These are phyloP conservation scores for Ogataea methanolica DNA, from an alignment of 805 yeast species.

Conservation along the genomic window DNA sequence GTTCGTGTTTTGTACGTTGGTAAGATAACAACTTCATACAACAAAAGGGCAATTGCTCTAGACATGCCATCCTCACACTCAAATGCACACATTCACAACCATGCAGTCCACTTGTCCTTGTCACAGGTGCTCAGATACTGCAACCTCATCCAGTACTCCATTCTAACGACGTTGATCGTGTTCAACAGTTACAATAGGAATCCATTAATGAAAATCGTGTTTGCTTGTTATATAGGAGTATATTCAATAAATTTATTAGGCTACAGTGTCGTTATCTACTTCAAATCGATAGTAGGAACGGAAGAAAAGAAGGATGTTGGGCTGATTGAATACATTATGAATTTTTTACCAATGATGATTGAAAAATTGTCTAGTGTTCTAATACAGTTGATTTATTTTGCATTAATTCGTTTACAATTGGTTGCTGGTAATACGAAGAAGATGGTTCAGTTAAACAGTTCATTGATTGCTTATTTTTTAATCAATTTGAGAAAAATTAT, in stretches of 20 bases:
- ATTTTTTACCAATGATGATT: slow-evolving; percentile 22
- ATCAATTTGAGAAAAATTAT: slow-evolving; percentile 25
- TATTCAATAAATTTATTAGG: slow-evolving; percentile 11
- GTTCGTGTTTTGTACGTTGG: too few species aligned
- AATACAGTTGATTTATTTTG: slow-evolving; percentile 5
- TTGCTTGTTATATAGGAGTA: slow-evolving; percentile 27
- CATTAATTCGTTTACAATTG: slow-evolving; percentile 1
- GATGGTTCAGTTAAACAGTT: slow-evolving; percentile 3
- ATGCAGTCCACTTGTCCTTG: slow-evolving; percentile 3
- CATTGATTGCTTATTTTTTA: slow-evolving; percentile 21
- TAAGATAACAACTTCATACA: too few species aligned
- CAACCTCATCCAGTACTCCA: slow-evolving; percentile 6
- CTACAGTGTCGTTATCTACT: slow-evolving; percentile 22
- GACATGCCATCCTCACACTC: too few species aligned
- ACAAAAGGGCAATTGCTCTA: too few species aligned
- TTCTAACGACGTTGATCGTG: slow-evolving; percentile 10
- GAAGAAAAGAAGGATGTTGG: slow-evolving; percentile 10
- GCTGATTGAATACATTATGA: slow-evolving; percentile 11
- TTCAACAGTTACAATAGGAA: slow-evolving; percentile 14
- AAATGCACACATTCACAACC: not conserved
- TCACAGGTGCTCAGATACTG: slow-evolving; percentile 14
- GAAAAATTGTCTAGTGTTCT: slow-evolving; percentile 16
- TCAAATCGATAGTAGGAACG: slow-evolving; percentile 10
- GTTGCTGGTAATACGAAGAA: not conserved
- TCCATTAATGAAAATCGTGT: slow-evolving; percentile 24